Evolutionary conservation across 2,329 filamentous ascomycete species (phyloP).

Genomic region (Aphanoascus verrucosus): DNA sequence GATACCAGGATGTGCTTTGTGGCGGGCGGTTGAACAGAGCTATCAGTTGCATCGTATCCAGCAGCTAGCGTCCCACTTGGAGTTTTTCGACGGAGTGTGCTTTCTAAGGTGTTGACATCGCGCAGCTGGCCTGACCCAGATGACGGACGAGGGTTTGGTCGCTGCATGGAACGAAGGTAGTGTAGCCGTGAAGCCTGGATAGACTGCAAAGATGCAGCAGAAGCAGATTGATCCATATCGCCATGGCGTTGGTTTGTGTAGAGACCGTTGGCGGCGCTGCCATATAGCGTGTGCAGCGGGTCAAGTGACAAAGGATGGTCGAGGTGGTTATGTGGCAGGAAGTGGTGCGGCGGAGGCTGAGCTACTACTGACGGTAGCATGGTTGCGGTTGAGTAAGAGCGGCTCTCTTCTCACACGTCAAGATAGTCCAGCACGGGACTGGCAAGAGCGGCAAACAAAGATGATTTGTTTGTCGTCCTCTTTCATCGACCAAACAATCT

Average conservation of each 20-base stretch:
- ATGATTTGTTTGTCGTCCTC: conserved; percentile 11
- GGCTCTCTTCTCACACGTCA: background rate
- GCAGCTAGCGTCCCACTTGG: conserved; percentile 87
- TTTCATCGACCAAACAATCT: conserved; percentile 30
- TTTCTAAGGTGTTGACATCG: conserved; percentile 41
- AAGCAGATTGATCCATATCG: conserved; percentile 10
- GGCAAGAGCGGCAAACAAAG: conserved; percentile 11
- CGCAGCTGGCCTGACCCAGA: conserved; percentile 17
- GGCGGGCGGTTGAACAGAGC: conserved; percentile 61
- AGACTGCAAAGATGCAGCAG: conserved; percentile 17
- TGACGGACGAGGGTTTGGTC: conserved; percentile 24
- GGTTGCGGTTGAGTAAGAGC: conserved; percentile 19
- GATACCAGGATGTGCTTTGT: conserved; percentile 75
- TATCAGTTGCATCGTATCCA: conserved; percentile 79
- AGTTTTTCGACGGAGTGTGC: conserved; percentile 81
- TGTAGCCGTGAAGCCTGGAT: conserved; percentile 27
- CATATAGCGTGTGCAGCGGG: conserved; percentile 24
- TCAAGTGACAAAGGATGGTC: conserved; percentile 26
- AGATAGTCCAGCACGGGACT: background rate
- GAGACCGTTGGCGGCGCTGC: conserved; percentile 22
- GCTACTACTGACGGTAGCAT: conserved; percentile 43
- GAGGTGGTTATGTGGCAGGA: conserved; percentile 33
- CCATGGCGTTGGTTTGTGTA: conserved; percentile 22
- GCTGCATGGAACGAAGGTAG: conserved; percentile 33
- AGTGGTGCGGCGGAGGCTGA: conserved; percentile 29